Evolutionary conservation across 2,329 filamentous ascomycete species (phyloP).

Genomic region (Fusarium irregulare): DNA sequence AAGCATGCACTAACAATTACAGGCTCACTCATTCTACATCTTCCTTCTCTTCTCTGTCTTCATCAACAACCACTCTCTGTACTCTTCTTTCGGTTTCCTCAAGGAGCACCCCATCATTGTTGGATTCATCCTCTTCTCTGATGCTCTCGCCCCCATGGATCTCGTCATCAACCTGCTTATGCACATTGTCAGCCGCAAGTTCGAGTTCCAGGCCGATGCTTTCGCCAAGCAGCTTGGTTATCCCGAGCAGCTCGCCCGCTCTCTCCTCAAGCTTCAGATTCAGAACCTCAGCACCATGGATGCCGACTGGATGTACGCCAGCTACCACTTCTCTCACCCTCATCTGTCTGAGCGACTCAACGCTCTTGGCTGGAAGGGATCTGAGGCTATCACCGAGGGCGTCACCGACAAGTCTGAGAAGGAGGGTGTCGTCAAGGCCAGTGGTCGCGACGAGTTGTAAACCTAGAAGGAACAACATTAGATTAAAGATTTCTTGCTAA

Average conservation of each 20-base stretch:
- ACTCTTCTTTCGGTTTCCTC: slow-evolving; percentile 89
- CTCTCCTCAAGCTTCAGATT: slow-evolving; percentile 96
- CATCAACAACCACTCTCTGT: slow-evolving; percentile 93
- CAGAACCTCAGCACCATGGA: slow-evolving; percentile 99
- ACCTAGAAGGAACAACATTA: slow-evolving; percentile 4
- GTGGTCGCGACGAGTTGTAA: slow-evolving; percentile 80
- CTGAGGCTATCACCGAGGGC: slow-evolving; percentile 56
- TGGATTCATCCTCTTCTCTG: slow-evolving; percentile 96
- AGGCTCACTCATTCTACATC: slow-evolving; percentile 96
- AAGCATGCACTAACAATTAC: slow-evolving; percentile 46
- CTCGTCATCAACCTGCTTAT: slow-evolving; percentile 93
- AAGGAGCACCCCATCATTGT: slow-evolving; percentile 90
- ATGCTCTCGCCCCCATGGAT: slow-evolving; percentile 94
- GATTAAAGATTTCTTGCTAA: not conserved
- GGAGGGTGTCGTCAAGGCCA: slow-evolving; percentile 70
- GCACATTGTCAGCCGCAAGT: slow-evolving; percentile 94
- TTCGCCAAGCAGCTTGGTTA: slow-evolving; percentile 91
- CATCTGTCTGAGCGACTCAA: slow-evolving; percentile 93
- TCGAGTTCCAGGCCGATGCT: slow-evolving; percentile 94
- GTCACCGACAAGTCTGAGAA: slow-evolving; percentile 54
- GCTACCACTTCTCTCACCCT: slow-evolving; percentile 98
- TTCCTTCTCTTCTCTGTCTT: slow-evolving; percentile 97
- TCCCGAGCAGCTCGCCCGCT: slow-evolving; percentile 82
- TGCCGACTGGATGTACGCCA: slow-evolving; percentile 97
- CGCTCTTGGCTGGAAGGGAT: slow-evolving; percentile 87